A percentile compares a stretch with the other conserved stretches of the same genome.
Evolutionary conservation across 441 rosid species (phyloP).

Genomic region (Mallotus japonicus): DNA sequence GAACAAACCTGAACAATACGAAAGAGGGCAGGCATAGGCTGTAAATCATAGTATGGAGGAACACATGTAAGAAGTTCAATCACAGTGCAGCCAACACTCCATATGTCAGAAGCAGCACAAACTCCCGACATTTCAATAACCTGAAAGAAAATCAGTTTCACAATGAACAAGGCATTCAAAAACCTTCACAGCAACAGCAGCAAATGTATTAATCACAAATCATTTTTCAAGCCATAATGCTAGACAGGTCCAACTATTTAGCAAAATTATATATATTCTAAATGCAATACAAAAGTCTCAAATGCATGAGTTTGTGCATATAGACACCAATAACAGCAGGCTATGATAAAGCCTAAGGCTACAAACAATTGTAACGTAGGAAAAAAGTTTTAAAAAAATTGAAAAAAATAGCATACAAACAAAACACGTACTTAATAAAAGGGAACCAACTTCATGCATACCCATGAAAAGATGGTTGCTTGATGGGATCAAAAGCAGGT

Average conservation of each 20-base stretch:
- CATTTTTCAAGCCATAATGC: not conserved
- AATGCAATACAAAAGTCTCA: not conserved
- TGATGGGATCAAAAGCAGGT: too few species aligned
- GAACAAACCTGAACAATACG: conserved; percentile 93
- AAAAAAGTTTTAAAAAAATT: too few species aligned
- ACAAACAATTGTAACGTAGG: not conserved
- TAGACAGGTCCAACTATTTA: not conserved
- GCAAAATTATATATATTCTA: not conserved
- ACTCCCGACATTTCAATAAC: conserved; percentile 99
- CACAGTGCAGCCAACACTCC: conserved; percentile 99
- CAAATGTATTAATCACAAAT: not conserved
- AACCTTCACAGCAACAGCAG: conserved; percentile 10
- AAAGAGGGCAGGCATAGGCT: conserved; percentile 99
- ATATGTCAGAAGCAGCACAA: conserved; percentile 98
- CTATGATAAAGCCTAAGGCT: not conserved
- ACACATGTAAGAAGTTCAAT: conserved; percentile 95
- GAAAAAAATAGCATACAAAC: not conserved
- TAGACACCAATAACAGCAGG: not conserved
- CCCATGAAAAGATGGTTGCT: too few species aligned
- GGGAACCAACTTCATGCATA: not conserved
- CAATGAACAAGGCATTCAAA: conserved; percentile 23
- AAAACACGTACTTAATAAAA: not conserved
- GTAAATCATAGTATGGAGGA: conserved; percentile 98
- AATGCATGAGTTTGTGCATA: not conserved
- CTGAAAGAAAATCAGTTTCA: conserved; percentile 43